A percentile compares a stretch with the other conserved stretches of the same genome.
Evolutionary conservation across 2,329 filamentous ascomycete species (phyloP).

Genomic region (Penicillium aurantiogriseum): DNA sequence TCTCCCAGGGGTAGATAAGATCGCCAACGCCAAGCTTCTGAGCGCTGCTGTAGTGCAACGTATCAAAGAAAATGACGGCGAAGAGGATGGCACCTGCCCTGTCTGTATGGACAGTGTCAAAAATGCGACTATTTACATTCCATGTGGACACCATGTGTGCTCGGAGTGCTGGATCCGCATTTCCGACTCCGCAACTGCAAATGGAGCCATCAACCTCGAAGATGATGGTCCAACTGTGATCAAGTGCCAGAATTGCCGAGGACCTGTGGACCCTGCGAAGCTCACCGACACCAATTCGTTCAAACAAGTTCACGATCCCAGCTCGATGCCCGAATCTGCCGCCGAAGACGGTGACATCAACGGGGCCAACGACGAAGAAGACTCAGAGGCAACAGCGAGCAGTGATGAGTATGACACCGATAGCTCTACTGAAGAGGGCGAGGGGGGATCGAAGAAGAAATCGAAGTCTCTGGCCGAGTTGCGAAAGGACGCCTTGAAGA

Average conservation of each 20-base stretch:
- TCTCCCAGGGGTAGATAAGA: slow-evolving; percentile 55
- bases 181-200: slow-evolving; percentile 52
- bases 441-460: slow-evolving; percentile 38
- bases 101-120: slow-evolving; percentile 75
- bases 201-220: slow-evolving; percentile 50
- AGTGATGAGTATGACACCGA: slow-evolving; percentile 26
- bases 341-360: slow-evolving; percentile 34
- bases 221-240: slow-evolving; percentile 53
- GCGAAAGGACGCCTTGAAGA: slow-evolving; percentile 65
- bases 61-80: slow-evolving; percentile 60
- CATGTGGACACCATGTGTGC: slow-evolving; percentile 80
- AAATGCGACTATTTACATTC: slow-evolving; percentile 75
- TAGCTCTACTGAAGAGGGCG: slow-evolving; percentile 36
- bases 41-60: slow-evolving; percentile 61
- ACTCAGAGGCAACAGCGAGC: slow-evolving; percentile 31
- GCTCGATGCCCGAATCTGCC: slow-evolving; percentile 34
- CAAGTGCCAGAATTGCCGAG: slow-evolving; percentile 76
- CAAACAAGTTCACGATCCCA: slow-evolving; percentile 67
- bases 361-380: slow-evolving; percentile 35
- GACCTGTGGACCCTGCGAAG: slow-evolving; percentile 62
- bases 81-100: slow-evolving; percentile 64
- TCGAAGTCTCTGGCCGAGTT: slow-evolving; percentile 62
- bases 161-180: slow-evolving; percentile 72
- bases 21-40: slow-evolving; percentile 63
- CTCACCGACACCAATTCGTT: slow-evolving; percentile 75